Conservation (phyloP, 257 asterid species). For the Paraleonurus japonicus region DNA sequence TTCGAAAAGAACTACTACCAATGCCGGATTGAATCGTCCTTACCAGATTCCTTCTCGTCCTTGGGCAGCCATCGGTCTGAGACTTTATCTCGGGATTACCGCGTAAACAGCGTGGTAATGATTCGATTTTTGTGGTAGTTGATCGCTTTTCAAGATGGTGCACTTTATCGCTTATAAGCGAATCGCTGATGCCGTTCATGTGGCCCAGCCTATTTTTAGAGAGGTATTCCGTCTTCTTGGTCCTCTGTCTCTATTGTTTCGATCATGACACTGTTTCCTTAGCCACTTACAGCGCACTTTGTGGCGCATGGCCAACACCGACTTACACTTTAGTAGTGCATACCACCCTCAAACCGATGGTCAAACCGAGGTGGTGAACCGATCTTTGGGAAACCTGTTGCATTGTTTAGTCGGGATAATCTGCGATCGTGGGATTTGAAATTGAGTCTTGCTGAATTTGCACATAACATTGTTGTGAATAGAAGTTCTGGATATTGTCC, state of each 20-base stretch:
- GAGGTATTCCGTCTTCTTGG: neutral
- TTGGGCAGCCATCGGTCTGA: neutral
- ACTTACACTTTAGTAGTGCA: neutral
- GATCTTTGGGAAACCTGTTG: neutral
- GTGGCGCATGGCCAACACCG: neutral
- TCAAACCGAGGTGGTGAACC: neutral
- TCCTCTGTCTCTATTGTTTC: neutral
- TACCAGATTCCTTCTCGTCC: neutral
- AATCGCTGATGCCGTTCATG: neutral
- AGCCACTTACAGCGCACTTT: neutral
- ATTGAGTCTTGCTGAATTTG: neutral
- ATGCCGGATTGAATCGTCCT: neutral
- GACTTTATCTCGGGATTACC: neutral
- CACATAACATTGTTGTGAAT: neutral
- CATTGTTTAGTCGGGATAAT: neutral
- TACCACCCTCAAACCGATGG: neutral
- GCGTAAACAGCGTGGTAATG: neutral
- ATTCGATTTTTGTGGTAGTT: neutral
- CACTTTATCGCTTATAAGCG: neutral
- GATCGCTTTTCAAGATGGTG: neutral
- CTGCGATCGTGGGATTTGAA: neutral
- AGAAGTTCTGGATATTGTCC: neutral
- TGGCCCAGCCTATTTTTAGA: neutral
- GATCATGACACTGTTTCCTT: neutral
- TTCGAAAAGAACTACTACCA: neutral